These are phyloP conservation scores for Alternaria sp. DNA, from an alignment of 2,329 filamentous ascomycete genomes.

Conservation along the genomic window DNA sequence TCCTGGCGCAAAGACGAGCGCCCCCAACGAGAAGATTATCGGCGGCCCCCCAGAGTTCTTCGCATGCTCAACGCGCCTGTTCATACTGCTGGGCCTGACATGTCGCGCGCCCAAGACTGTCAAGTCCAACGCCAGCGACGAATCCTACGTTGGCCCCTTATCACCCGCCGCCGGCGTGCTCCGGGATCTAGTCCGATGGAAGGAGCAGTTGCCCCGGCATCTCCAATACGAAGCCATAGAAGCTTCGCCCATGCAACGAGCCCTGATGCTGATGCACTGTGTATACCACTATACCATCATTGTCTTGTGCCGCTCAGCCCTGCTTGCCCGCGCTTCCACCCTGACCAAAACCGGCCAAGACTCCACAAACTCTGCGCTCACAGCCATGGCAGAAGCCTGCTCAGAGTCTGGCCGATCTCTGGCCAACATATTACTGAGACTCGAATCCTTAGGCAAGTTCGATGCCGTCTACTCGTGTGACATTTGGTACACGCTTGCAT, in stretches of 20 bases:
- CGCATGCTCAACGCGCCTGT: slow-evolving; percentile 47
- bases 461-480: slow-evolving; percentile 53
- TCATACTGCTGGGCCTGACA: slow-evolving; percentile 47
- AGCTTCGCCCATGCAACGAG: slow-evolving; percentile 45
- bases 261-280: slow-evolving; percentile 49
- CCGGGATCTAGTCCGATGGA: slow-evolving; percentile 50
- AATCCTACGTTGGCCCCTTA: slow-evolving; percentile 47
- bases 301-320: slow-evolving; percentile 48
- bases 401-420: slow-evolving; percentile 46
- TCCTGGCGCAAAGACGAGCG: slow-evolving; percentile 41
- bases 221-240: slow-evolving; percentile 43
- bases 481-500: slow-evolving; percentile 49
- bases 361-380: slow-evolving; percentile 34
- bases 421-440: slow-evolving; percentile 43
- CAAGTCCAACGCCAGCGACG: slow-evolving; percentile 38
- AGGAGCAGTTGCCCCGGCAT: slow-evolving; percentile 47
- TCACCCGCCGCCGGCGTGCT: slow-evolving; percentile 49
- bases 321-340: slow-evolving; percentile 47
- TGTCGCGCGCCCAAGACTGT: slow-evolving; percentile 48
- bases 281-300: slow-evolving; percentile 51
- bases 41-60: slow-evolving; percentile 48
- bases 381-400: slow-evolving; percentile 47
- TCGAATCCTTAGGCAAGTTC: slow-evolving; percentile 48
- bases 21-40: slow-evolving; percentile 47
- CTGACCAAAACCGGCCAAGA: slow-evolving; percentile 36